Evolutionary conservation across 805 yeast species (phyloP), one percentile per base, ranked within the genome.

Genomic region (Candida sithepensis): DNA sequence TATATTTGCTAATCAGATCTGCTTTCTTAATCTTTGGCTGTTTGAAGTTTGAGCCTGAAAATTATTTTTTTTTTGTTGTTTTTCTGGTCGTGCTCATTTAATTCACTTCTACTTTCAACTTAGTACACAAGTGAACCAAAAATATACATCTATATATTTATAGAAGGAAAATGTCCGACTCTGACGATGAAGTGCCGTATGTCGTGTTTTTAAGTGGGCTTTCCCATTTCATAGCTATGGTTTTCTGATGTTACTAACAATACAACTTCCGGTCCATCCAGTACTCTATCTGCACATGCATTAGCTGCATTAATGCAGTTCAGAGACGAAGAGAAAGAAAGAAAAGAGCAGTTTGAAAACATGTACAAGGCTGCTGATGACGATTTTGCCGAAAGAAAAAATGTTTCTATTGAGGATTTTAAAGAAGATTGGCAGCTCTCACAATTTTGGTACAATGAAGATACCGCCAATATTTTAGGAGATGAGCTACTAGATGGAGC

Each of bases 401-500:
- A 45, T 12, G 44, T 61, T 12, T 48, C 65, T 19, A 91, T 91
- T 66, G 88, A 84, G 45, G 73, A 80, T 34, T 90, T 90, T 65
- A 74, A 85, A 60, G 97, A 90, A 66, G 96, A 90, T 66, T 90
- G 97, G 97, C 94, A 88, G 60, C 72, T 91, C 34, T 88, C 96
- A 1, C 97, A 90, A 65, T 90, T 90, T 68, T 90, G 97, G 90
- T 90, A 88, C 61, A 70, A 76, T 47, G 91, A 88, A 50, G 67
- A 71, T 2, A 90, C 97, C 0, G 90, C 96, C 0, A 75, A 74
- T 44, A 60, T 67, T 0, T 64, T 88, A 18, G 94, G 88, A 0
- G 78, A 77, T 50, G 94, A 88, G 7, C 69, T 89, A 38, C 65
- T 89, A 13, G 87, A 83, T 32, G 94, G 88, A 7, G 94, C 95